Percentiles rank a stretch among this genome's conserved stretches.
Conservation (phyloP, 2,329 filamentous ascomycete genomes). For the Paecilomyces niveus region DNA sequence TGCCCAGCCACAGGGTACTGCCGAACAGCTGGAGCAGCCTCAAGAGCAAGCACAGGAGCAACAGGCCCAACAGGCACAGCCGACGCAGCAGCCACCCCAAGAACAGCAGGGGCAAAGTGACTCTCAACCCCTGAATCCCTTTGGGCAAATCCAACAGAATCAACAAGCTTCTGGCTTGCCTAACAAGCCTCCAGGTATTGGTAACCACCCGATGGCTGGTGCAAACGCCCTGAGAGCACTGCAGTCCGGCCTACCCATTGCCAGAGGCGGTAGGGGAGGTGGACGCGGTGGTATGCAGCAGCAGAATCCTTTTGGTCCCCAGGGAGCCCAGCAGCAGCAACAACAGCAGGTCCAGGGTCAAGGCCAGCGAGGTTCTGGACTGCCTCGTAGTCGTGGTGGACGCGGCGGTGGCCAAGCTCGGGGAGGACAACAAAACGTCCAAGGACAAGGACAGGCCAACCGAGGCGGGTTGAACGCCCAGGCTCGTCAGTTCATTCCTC, state of each 20-base stretch:
- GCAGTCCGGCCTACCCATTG: slow-evolving; percentile 40
- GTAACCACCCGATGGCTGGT: slow-evolving; percentile 21
- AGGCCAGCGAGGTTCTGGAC: slow-evolving; percentile 28
- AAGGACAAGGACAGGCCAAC: slow-evolving; percentile 20
- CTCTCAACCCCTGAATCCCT: slow-evolving; percentile 13
- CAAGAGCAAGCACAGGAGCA: slow-evolving; percentile 4
- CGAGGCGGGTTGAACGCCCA: slow-evolving; percentile 42
- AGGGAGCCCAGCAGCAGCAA: slow-evolving; percentile 17
- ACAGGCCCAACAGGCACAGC: slow-evolving; percentile 4
- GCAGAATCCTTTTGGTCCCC: slow-evolving; percentile 22
- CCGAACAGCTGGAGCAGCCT: slow-evolving; percentile 8
- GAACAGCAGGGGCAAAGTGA: slow-evolving; percentile 10
- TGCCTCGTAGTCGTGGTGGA: slow-evolving; percentile 41
- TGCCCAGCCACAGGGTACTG: slow-evolving; percentile 8
- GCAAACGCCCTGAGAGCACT: slow-evolving; percentile 35
- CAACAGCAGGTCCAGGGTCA: slow-evolving; percentile 15
- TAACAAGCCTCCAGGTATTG: slow-evolving; percentile 21
- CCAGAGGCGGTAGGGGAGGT: slow-evolving; percentile 34
- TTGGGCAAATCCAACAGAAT: slow-evolving; percentile 17
- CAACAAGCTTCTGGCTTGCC: slow-evolving; percentile 20
- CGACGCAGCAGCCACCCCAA: slow-evolving; percentile 10
- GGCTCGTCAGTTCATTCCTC: slow-evolving; percentile 50
- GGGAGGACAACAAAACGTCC: slow-evolving; percentile 34
- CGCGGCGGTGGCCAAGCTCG: slow-evolving; percentile 25
- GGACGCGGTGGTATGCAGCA: slow-evolving; percentile 29